phyloP scores from a whole-genome alignment of 1,284 basidiomycete genomes.

The Pseudozyma thailandica region DNA sequence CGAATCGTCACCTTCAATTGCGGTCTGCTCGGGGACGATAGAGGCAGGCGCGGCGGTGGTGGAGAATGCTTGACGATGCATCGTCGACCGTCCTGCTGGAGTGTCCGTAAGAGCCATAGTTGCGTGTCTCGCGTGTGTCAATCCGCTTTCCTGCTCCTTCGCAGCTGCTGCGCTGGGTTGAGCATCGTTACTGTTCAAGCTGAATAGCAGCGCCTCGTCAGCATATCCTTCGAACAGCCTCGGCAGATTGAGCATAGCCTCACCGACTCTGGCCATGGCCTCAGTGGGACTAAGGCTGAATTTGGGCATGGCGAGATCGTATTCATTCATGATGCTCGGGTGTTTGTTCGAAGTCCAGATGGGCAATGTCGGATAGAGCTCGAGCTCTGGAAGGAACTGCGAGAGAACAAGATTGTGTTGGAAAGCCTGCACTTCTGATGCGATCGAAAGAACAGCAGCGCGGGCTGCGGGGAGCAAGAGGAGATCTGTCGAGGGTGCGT shows the following conservation, averaged over 20 bases:
- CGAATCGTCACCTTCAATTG: conserved; percentile 44
- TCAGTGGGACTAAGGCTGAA: conserved; percentile 93
- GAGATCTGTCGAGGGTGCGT: conserved; percentile 5
- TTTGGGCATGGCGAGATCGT: conserved; percentile 84
- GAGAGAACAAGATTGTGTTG: conserved; percentile 84
- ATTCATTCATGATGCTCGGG: conserved; percentile 64
- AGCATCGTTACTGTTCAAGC: conserved; percentile 63
- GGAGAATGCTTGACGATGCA: conserved; percentile 38
- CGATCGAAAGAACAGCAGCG: conserved; percentile 76
- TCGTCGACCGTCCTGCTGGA: conserved; percentile 24
- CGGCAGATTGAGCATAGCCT: conserved; percentile 91
- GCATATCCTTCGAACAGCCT: conserved; percentile 93
- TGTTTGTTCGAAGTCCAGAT: conserved; percentile 73
- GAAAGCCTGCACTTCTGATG: conserved; percentile 78
- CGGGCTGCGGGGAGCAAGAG: conserved; percentile 74
- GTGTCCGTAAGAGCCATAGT: conserved; percentile 8
- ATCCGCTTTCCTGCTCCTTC: neutral
- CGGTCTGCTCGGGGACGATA: conserved; percentile 49
- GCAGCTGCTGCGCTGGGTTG: conserved; percentile 71
- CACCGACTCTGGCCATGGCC: conserved; percentile 85
- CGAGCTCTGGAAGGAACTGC: conserved; percentile 81
- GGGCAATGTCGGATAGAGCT: conserved; percentile 76
- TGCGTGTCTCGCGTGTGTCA: conserved; percentile 13
- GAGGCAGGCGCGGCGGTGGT: conserved; percentile 68
- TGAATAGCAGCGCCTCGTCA: conserved; percentile 82